These are phyloP conservation scores for Taphrina deformans DNA, from an alignment of 1,139 yeast species.

Conservation along the genomic window DNA sequence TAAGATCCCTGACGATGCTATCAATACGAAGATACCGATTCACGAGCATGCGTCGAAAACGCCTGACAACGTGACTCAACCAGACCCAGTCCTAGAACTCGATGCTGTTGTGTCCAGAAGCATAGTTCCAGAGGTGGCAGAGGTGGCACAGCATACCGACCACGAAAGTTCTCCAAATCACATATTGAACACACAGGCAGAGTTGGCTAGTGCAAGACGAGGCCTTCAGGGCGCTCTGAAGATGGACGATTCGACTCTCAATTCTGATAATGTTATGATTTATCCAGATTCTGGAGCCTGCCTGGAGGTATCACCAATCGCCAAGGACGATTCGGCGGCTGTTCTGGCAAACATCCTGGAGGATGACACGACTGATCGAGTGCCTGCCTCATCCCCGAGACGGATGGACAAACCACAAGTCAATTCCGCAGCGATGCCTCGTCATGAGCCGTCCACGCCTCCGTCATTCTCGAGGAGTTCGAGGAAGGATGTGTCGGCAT, in stretches of 20 bases:
- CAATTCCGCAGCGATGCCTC: background rate
- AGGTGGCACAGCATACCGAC: background rate
- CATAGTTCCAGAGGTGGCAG: no score
- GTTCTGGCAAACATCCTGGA: no score
- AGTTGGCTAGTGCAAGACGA: slow-evolving; percentile 11
- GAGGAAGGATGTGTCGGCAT: background rate
- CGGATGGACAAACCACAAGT: background rate
- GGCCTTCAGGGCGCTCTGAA: slow-evolving; percentile 3
- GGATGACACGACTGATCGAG: background rate
- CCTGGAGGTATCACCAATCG: background rate
- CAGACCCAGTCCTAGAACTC: no score
- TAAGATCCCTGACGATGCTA: no score
- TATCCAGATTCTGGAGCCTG: background rate
- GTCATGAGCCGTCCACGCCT: background rate
- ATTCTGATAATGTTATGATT: background rate
- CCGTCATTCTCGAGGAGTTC: background rate
- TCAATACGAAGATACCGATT: no score
- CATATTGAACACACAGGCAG: slow-evolving; percentile 11
- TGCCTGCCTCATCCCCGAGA: background rate
- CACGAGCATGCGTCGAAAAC: no score
- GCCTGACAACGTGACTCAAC: no score
- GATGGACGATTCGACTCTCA: background rate
- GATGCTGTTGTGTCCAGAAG: no score
- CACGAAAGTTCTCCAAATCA: background rate
- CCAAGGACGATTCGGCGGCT: no score